Evolutionary conservation across 768 basidiomycete genomes (phyloP), one percentile per base, ranked within the genome.

Genomic region (Lactarius hatsudake): DNA sequence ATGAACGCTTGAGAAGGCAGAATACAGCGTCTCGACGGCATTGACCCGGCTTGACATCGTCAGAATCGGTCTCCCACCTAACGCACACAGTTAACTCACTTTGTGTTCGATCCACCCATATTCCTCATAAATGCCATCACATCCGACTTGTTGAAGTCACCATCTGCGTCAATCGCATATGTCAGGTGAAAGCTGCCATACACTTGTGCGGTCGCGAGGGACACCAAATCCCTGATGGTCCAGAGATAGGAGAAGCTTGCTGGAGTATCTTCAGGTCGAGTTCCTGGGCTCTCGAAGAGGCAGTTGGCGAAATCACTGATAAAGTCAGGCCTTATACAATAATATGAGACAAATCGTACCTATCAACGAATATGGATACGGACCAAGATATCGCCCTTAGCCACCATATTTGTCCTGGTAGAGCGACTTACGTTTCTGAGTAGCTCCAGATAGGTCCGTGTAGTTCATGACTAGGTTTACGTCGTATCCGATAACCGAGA

Each of bases 141-240:
- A 73, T 87, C 84, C 17, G 69, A 76, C 0, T 79, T 80, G 72
- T 87, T 85, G 76, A 80, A 84, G 5, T 79, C 76, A 4, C 84
- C 84, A 67, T 80, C 73, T 36, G 72, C 71, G 30, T 77, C 81
- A 66, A 81, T 81, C 17, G 83, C 81, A 38, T 84, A 72, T 0
- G 86, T 87, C 59, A 87, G 78, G 63, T 88, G 86, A n/a, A 76
- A 81, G 5, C 83, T 81, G 10, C 78, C 83, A 5, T 87, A 75
- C n/a, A 82, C 80, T 72, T 88, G 85, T 48, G 85, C 75, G 56
- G 85, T 76, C 4, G 85, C 85, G 23, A 87, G 75, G 17, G 79
- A 81, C 7, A 84, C 81, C n/a, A 86, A 67, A 8, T 75, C 77
- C 23, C 84, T 81, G 67, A 87, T 45, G 81, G 80, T 18, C 76